phyloP scores from a whole-genome alignment of 2,329 filamentous ascomycete genomes.

The Pleomassaria siparia region DNA sequence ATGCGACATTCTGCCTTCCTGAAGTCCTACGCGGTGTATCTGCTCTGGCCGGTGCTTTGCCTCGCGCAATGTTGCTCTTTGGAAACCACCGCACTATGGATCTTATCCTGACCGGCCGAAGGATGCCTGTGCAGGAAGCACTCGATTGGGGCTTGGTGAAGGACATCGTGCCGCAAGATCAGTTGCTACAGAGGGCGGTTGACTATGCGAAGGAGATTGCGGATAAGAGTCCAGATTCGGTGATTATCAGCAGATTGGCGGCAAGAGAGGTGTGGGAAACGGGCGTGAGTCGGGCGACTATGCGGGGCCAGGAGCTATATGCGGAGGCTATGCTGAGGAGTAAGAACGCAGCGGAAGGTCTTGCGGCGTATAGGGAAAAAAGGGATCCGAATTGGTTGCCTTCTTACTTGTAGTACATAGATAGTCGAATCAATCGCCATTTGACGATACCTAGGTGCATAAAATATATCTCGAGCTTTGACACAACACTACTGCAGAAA shows the following conservation, averaged over 20 bases:
- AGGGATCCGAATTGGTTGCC: constrained; percentile 17
- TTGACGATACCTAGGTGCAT: background rate
- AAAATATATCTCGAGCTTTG: too few species aligned
- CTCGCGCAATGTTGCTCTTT: constrained; percentile 47
- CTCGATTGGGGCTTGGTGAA: constrained; percentile 39
- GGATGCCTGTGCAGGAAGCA: constrained; percentile 44
- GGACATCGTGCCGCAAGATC: constrained; percentile 27
- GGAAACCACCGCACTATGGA: constrained; percentile 50
- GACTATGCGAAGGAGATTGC: constrained; percentile 23
- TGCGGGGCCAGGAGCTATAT: constrained; percentile 35
- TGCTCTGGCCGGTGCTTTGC: constrained; percentile 52
- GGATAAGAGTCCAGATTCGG: constrained; percentile 20
- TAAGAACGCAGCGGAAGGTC: constrained; percentile 18
- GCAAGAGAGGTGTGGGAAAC: constrained; percentile 26
- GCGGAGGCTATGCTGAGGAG: constrained; percentile 35
- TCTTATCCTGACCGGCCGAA: constrained; percentile 48
- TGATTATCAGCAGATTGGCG: constrained; percentile 19
- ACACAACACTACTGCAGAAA: too few species aligned
- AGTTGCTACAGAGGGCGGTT: constrained; percentile 18
- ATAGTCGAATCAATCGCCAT: background rate
- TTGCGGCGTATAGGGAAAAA: constrained; percentile 21
- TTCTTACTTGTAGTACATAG: constrained; percentile 10
- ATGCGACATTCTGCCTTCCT: constrained; percentile 52
- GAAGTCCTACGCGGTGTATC: constrained; percentile 54
- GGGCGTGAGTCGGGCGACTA: constrained; percentile 33